phyloP scores from a whole-genome alignment of 108 stramenopile species.

The Epithemia pelagica region DNA sequence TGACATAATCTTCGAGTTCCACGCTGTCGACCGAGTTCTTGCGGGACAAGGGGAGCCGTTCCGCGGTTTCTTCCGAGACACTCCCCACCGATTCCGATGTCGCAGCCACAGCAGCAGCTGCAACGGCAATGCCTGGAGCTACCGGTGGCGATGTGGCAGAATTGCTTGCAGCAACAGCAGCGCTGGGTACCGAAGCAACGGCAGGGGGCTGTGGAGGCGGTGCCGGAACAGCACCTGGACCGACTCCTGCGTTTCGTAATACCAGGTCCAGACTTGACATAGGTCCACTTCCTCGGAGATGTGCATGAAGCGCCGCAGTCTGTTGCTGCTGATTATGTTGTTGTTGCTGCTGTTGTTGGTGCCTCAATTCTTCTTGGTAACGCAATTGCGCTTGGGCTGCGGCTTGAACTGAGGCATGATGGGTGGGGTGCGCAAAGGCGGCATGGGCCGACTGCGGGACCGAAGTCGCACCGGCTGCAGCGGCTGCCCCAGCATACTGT shows the following conservation, averaged over 20 bases:
- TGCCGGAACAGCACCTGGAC: background rate
- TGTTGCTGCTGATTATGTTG: background rate
- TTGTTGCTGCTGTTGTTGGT: constrained; percentile 1
- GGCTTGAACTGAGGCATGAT: background rate
- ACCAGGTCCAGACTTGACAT: too few species aligned
- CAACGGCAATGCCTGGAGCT: background rate
- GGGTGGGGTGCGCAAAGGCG: background rate
- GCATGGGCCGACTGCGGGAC: background rate
- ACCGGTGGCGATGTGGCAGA: too few species aligned
- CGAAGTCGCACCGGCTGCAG: background rate
- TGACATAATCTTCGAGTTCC: background rate
- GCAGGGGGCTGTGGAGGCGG: background rate
- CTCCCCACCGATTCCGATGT: background rate
- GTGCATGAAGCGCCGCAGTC: background rate
- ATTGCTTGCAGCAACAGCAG: background rate
- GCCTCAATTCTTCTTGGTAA: constrained; percentile 12
- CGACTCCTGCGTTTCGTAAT: background rate
- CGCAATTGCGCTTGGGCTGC: background rate
- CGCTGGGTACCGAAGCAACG: constrained; percentile 1
- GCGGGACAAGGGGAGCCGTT: background rate
- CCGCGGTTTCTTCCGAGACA: background rate
- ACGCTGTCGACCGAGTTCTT: background rate
- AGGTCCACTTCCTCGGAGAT: background rate
- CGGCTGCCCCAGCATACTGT: background rate
- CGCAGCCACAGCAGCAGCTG: background rate